A percentile compares a stretch with the other conserved stretches of the same genome.
Evolutionary conservation across 2,329 filamentous ascomycete genomes (phyloP).

Genomic region (Epichloe sp.): DNA sequence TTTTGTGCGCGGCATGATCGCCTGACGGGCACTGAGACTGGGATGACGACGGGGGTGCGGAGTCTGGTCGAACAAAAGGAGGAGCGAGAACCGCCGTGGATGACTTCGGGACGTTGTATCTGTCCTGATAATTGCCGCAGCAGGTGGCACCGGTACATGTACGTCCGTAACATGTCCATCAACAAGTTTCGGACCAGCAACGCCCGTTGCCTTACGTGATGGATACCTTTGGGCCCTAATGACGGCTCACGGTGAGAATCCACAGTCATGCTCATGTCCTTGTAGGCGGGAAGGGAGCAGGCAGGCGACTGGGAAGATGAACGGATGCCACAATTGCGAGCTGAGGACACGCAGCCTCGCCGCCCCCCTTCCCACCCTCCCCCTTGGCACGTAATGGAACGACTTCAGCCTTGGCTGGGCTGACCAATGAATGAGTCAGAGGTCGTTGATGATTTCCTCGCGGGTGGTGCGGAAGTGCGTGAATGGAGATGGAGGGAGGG

Average conservation of each 20-base stretch:
- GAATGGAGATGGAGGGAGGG: background rate
- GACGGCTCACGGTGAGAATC: no score
- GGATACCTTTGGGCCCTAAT: no score
- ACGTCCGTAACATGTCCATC: no score
- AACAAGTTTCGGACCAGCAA: no score
- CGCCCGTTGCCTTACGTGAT: no score
- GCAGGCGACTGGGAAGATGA: background rate
- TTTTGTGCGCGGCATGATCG: background rate
- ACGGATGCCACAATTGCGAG: background rate
- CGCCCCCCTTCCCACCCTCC: no score
- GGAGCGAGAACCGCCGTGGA: no score
- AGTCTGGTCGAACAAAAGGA: background rate
- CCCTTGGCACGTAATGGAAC: no score
- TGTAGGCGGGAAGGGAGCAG: background rate
- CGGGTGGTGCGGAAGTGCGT: background rate
- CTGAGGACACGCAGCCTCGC: background rate
- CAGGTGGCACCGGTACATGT: no score
- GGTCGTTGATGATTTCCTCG: background rate
- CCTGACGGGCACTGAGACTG: background rate
- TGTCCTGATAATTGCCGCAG: no score
- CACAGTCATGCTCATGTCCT: no score
- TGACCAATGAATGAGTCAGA: background rate
- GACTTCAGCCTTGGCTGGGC: background rate
- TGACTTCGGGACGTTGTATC: background rate
- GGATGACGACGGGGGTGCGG: background rate